Base-by-base conservation (phyloP, 805 yeast species). In the Yarrowia porcina region DNA sequence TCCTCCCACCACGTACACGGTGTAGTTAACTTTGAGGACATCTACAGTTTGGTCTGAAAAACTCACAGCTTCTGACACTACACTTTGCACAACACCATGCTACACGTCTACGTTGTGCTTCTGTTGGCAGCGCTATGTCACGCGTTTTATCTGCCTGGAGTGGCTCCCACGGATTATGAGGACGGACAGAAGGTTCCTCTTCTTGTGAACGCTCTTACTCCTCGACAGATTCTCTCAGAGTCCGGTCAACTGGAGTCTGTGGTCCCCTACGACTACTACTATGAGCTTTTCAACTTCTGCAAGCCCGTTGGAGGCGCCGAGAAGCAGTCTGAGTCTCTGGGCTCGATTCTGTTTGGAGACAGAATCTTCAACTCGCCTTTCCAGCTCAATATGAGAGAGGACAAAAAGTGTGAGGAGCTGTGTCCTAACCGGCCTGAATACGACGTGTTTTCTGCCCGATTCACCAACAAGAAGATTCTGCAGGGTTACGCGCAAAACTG, bases 271-370 rank as follows among this genome's bases (percentile, higher is more conserved):
- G 77, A 80, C 71, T 76, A 93, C 75, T 94, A 94, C 75, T 87
- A 86, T 75, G 85, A 86, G 33, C 84, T 85, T 67, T 87, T 94
- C 71, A 90, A 88, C 70, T 90, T 92, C 74, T 94, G 99, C 75
- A 72, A 74, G 64, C 98, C 98, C 0, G 73, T 76, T 63, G 84
- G 76, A 27, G 90, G 89, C 0, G 84, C 73, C 30, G 56, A 69
- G 63, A 87, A 87, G 69, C 96, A 90, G 73, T 84, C 89, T 66
- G 98, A 91, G 75, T 87, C 96, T 11, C 80, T 94, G 61, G 99
- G 99, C 9, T 87, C 97, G 1, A 87, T 94, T 67, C 82, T 94
- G 64, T 91, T 94, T 73, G 99, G 99, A 67, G 99, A 94, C 75
- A 82, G 99, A 72, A 91, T 94, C 66, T 91, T 89, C 79, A 86